Evolutionary conservation across 169 alveolate genomes (phyloP).

Genomic region (Perkinsus olseni): DNA sequence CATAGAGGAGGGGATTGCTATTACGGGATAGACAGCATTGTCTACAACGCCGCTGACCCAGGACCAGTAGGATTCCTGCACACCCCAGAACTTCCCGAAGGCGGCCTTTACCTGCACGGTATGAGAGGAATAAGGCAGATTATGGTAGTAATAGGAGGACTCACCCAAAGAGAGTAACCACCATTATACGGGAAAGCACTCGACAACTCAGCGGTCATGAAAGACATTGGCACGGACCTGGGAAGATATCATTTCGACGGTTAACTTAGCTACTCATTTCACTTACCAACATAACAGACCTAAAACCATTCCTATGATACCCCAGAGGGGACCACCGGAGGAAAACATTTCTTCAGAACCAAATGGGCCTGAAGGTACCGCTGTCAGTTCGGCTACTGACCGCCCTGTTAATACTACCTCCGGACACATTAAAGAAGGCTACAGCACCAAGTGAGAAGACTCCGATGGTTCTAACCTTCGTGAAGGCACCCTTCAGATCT

Average conservation of each 20-base stretch:
- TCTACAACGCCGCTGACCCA: conserved; percentile 19
- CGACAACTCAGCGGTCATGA: conserved; percentile 5
- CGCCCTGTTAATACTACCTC: neutral
- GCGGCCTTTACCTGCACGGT: neutral
- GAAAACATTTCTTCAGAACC: conserved; percentile 9
- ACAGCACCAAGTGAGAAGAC: conserved; percentile 5
- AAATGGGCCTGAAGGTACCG: neutral
- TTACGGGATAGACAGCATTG: conserved; percentile 15
- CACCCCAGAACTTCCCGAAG: conserved; percentile 12
- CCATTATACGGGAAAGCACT: conserved; percentile 10
- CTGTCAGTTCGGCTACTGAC: neutral
- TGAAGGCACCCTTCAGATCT: neutral
- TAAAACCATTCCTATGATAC: neutral
- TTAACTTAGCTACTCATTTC: too few species aligned
- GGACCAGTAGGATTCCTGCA: conserved; percentile 7
- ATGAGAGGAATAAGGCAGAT: neutral
- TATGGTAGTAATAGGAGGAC: neutral
- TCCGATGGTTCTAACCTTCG: neutral
- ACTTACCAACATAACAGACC: neutral
- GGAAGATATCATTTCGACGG: too few species aligned
- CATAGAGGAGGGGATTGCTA: neutral
- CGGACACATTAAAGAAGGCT: conserved; percentile 10
- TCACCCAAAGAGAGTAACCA: conserved; percentile 11
- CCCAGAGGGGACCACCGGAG: conserved; percentile 1
- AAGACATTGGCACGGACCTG: neutral